Base-by-base conservation (phyloP, 1,284 basidiomycete species). In the Puccinia polysora region DNA sequence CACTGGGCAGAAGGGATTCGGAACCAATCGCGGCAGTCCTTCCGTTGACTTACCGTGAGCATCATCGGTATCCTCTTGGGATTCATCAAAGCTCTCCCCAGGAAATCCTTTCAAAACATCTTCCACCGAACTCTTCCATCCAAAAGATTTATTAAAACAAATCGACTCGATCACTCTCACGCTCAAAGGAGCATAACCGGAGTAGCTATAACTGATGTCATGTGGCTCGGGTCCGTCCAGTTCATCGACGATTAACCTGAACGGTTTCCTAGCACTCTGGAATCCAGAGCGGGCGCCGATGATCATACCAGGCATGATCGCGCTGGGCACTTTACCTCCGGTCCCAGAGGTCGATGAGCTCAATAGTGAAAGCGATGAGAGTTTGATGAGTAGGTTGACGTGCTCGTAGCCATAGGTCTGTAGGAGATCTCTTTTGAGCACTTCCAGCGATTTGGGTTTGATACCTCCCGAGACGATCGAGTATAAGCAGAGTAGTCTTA, bases 121-220 rank as follows among this genome's bases (percentile, higher is more conserved):
- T 77, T 98, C 96, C 80, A 97, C 94, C 77, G 97, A 91, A 15
- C 92, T 93, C 79, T 90, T 93, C 93, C 95, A 99, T 0, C 95
- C 95, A 30, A 77, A 6, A 87, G 84, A 80, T 85, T 86, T 65
- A 81, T 83, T 52, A 78, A 75, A 65, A 65, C 34, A 56, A 38
- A 50, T 36, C 8, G 59, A 47, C 28, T 40, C 75, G 71, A 97
- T 88, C 1, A 98, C 84, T 12, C 96, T 86, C 6, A 97, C 81
- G 77, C 89, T 91, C 74, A 97, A 85, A 12, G 96, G 96, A 1
- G 96, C 94, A 80, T 94, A 98, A 8, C 96, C 96, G 0, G 92
- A 96, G 82, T 97, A 98, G 45, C 91, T 90, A 80, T 91, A 98
- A 74, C 90, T 88, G 77, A 97, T 89, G 80, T 99, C 96, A 78